Conservation (phyloP, 768 basidiomycete genomes). For the Suillus tomentosus region DNA sequence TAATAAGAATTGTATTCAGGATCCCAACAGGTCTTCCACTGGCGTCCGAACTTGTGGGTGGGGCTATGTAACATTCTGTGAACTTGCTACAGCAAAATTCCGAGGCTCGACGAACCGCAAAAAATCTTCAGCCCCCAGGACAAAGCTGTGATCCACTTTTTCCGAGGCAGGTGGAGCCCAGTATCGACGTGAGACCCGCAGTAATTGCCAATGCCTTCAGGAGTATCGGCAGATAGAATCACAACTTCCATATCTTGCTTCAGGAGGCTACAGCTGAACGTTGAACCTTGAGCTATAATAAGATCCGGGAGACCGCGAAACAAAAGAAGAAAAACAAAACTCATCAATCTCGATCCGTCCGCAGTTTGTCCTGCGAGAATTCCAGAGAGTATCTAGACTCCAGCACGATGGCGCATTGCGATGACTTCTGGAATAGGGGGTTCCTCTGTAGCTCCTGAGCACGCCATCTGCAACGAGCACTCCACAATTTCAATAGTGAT, state of each 20-base stretch:
- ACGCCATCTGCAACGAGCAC: conserved; percentile 72
- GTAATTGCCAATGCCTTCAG: conserved; percentile 65
- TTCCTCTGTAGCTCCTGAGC: conserved; percentile 80
- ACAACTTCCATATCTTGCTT: conserved; percentile 95
- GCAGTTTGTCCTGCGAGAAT: conserved; percentile 97
- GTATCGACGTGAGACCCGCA: conserved; percentile 80
- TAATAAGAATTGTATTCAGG: conserved; percentile 50
- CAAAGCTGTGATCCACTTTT: conserved; percentile 62
- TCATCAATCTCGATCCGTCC: conserved; percentile 95
- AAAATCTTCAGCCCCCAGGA: conserved; percentile 62
- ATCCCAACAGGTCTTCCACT: conserved; percentile 10
- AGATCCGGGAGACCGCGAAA: not conserved
- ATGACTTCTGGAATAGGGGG: conserved; percentile 81
- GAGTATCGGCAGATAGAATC: conserved; percentile 86
- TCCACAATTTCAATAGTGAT: conserved; percentile 93
- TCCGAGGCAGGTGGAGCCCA: conserved; percentile 72
- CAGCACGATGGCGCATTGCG: conserved; percentile 84
- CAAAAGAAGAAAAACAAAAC: conserved; percentile 13
- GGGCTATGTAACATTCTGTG: conserved; percentile 34
- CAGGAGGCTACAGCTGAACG: conserved; percentile 77
- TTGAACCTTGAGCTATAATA: conserved; percentile 53
- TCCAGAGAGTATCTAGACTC: conserved; percentile 65
- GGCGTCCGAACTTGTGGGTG: conserved; percentile 16
- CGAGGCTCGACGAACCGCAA: conserved; percentile 73
- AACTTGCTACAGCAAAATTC: conserved; percentile 40